These are phyloP conservation scores for Arxiozyma slooffiae DNA, from an alignment of 1,139 yeast genomes.

Conservation along the genomic window DNA sequence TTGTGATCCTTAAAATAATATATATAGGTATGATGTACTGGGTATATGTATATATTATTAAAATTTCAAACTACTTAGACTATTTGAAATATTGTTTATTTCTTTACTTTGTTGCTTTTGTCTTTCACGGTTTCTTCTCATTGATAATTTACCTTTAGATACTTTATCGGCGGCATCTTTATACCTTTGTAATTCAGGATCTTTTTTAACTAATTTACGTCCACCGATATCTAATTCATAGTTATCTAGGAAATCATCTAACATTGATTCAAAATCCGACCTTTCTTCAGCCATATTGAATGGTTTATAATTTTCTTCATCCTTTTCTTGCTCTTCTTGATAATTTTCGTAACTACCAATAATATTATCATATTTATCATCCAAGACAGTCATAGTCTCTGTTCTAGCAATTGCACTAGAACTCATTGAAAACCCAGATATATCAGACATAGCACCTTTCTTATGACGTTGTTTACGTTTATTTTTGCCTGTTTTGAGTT, in stretches of 20 bases:
- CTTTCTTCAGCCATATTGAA: slow-evolving; percentile 72
- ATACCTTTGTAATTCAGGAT: slow-evolving; percentile 43
- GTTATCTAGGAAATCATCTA: slow-evolving; percentile 88
- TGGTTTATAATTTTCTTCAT: slow-evolving; percentile 47
- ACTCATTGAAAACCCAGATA: slow-evolving; percentile 87
- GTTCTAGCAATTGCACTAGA: slow-evolving; percentile 85
- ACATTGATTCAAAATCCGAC: slow-evolving; percentile 66
- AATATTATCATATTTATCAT: slow-evolving; percentile 77
- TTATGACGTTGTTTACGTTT: slow-evolving; percentile 57
- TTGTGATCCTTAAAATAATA: background rate
- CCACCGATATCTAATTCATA: slow-evolving; percentile 79
- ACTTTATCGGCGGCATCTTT: slow-evolving; percentile 63
- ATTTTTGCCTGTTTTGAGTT: slow-evolving; percentile 28
- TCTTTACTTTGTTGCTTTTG: slow-evolving; percentile 6
- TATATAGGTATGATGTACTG: background rate
- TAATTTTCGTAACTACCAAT: slow-evolving; percentile 56
- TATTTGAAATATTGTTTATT: slow-evolving; percentile 21
- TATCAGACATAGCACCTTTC: slow-evolving; percentile 83
- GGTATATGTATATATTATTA: slow-evolving; percentile 3
- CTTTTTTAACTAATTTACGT: slow-evolving; percentile 62
- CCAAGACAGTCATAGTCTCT: slow-evolving; percentile 78
- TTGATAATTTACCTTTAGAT: slow-evolving; percentile 52
- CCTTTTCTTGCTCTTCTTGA: slow-evolving; percentile 43
- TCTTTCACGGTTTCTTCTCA: slow-evolving; percentile 38
- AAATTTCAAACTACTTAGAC: slow-evolving; percentile 24